phyloP scores from a whole-genome alignment of 2,329 filamentous ascomycete genomes.

The Didymella exigua region DNA sequence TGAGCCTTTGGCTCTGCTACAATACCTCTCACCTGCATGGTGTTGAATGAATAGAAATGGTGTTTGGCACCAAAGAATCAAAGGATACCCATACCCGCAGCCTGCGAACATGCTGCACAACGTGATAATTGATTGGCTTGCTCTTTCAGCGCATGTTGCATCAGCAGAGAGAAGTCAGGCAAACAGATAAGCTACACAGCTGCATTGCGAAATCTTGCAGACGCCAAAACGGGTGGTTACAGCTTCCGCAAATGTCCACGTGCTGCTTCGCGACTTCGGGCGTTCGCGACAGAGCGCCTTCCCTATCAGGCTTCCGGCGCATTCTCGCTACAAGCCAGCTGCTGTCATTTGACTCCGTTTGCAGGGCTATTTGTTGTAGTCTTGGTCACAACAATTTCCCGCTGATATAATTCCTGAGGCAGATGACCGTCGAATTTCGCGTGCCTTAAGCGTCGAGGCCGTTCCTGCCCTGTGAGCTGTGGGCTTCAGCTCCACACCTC shows the following conservation, averaged over 20 bases:
- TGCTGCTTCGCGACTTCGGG: conserved; percentile 10
- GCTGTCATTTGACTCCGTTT: conserved; percentile 28
- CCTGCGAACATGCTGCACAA: neutral
- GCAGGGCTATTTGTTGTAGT: conserved; percentile 23
- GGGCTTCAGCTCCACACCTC: conserved; percentile 22
- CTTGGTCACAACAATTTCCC: conserved; percentile 22
- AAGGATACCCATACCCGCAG: neutral
- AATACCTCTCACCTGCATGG: neutral
- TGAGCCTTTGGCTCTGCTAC: conserved; percentile 9
- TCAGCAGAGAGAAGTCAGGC: neutral
- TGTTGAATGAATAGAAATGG: conserved; percentile 1
- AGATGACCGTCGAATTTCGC: conserved; percentile 40
- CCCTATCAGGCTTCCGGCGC: conserved; percentile 15
- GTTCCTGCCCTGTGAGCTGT: conserved; percentile 23
- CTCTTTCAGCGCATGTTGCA: neutral
- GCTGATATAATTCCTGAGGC: conserved; percentile 32
- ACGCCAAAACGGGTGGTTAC: neutral
- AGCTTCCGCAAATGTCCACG: conserved; percentile 5
- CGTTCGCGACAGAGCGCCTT: conserved; percentile 28
- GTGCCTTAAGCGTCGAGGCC: conserved; percentile 30
- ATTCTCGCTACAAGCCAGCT: conserved; percentile 12
- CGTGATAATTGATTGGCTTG: neutral
- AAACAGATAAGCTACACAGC: neutral
- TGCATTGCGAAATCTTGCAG: neutral
- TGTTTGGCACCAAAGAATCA: conserved; percentile 8